Conservation (phyloP, 306 rosid species). For the Begonia loranthoides region DNA sequence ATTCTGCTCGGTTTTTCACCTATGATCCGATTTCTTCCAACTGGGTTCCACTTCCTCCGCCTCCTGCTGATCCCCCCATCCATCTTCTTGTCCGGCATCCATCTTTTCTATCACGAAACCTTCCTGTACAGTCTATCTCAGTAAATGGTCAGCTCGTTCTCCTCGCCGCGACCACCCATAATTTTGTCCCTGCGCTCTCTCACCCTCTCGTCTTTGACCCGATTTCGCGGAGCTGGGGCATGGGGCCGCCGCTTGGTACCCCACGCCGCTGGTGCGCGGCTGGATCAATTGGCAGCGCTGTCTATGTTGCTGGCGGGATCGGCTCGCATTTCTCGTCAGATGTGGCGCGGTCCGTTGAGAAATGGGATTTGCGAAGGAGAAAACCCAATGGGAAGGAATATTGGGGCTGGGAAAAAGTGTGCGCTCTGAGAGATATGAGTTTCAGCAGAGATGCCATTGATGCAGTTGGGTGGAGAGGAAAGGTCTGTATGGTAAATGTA, state of each 20-base stretch:
- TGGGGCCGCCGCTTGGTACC: slow-evolving; percentile 29
- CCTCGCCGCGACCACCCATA: slow-evolving; percentile 56
- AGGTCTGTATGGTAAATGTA: slow-evolving; percentile 67
- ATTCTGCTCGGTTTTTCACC: slow-evolving; percentile 20
- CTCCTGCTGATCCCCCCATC: slow-evolving; percentile 29
- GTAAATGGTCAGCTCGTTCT: slow-evolving; percentile 36
- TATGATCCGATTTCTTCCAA: slow-evolving; percentile 51
- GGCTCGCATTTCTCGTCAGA: slow-evolving; percentile 48
- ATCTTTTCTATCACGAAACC: slow-evolving; percentile 61
- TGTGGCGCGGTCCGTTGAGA: slow-evolving; percentile 39
- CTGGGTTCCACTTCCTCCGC: slow-evolving; percentile 42
- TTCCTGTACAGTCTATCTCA: slow-evolving; percentile 55
- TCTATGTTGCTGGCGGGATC: slow-evolving; percentile 65
- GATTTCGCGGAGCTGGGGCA: slow-evolving; percentile 18
- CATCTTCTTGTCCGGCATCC: slow-evolving; percentile 60
- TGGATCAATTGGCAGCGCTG: slow-evolving; percentile 18
- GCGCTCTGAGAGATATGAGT: slow-evolving; percentile 29
- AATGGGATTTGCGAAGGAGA: slow-evolving; percentile 22
- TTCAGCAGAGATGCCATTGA: slow-evolving; percentile 78
- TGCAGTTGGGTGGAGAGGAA: slow-evolving; percentile 76
- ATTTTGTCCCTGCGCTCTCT: slow-evolving; percentile 48
- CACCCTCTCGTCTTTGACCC: slow-evolving; percentile 58
- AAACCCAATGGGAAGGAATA: too few species aligned
- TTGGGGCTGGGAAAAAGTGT: slow-evolving; percentile 38
- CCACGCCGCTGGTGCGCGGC: slow-evolving; percentile 86